Evolutionary conservation across 352 stramenopile species (phyloP), one percentile per base, ranked within the genome.

Genomic region (Globisporangium paddicum): DNA sequence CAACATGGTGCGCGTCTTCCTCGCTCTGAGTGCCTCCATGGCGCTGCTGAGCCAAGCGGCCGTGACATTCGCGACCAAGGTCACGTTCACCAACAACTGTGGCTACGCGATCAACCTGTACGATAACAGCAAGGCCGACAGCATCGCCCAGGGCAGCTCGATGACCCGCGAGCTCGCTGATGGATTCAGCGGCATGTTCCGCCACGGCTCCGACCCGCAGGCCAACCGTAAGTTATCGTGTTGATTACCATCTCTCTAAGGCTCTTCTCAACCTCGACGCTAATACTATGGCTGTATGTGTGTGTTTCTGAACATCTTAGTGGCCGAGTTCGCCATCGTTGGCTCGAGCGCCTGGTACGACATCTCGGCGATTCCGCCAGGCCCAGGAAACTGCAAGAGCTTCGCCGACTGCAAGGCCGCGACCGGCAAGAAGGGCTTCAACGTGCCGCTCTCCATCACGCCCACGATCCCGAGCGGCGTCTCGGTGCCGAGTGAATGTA

Each of bases 151-250:
- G 3, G 74, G 74, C 30, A 63, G 55, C 50, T 75, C 64, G 18
- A 82, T 70, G 5, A 59, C 48, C 26, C 66, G 69, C 14, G 71
- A 69, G 32, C 67, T 89, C 37, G 19, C 51, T 13, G 57, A 65
- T 32, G 75, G 72, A 45, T 87, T 75, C 44, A 73, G 67, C 46
- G 74, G 72, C 62, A 87, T 90, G 77, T 90, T 87, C 61, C 80
- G 80, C 53, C 72, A 88, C 53, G 73, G 75, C 51, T 49, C 28
- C 18, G 54, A 42, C 52, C 49, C 65, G 8, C 64, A 85, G 25
- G 79, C 79, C 9, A 89, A 73, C 19, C 47, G 41, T 49, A 73
- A 61, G 59, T 68, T 14, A n/a, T n/a, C n/a, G n/a, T 37, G 26
- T 30, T 47, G n/a, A 16, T 21, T 30, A 18, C 35, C 14, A 50